phyloP scores from a whole-genome alignment of 345 rosid species.

The Conringia planisiliqua region DNA sequence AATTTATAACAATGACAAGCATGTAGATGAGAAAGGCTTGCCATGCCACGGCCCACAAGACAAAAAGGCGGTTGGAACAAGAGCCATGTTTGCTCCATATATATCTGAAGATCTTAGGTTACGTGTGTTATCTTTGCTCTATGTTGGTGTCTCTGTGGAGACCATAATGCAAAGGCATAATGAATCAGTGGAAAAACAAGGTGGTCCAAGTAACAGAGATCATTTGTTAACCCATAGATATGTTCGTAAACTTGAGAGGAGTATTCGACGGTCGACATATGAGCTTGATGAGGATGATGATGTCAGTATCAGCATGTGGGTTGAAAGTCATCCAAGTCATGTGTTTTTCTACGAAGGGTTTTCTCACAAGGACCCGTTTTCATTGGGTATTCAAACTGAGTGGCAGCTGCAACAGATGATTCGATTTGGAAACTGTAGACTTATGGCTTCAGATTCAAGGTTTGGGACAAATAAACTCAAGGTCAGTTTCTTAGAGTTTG shows the following conservation, averaged over 20 bases:
- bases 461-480: constrained; percentile 90
- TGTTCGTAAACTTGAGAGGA: constrained; percentile 90
- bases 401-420: constrained; percentile 99
- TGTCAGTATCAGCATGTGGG: constrained; percentile 78
- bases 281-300: constrained; percentile 81
- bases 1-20: constrained; percentile 86
- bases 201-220: constrained; percentile 84
- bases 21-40: constrained; percentile 78
- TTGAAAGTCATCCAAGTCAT: constrained; percentile 71
- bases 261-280: constrained; percentile 74
- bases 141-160: constrained; percentile 95
- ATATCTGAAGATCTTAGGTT: constrained; percentile 95
- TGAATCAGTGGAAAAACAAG: constrained; percentile 89
- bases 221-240: constrained; percentile 89
- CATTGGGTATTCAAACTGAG: constrained; percentile 88
- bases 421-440: constrained; percentile 80
- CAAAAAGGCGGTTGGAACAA: constrained; percentile 89
- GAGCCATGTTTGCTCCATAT: constrained; percentile 97
- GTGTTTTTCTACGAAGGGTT: constrained; percentile 76
- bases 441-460: constrained; percentile 83
- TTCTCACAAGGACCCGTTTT: constrained; percentile 72
- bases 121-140: constrained; percentile 74
- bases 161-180: constrained; percentile 93
- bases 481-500: constrained; percentile 45
- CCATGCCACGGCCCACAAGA: constrained; percentile 98